Evolutionary conservation across 805 yeast species (phyloP), one percentile per base, ranked within the genome.

Genomic region (Yarrowia divulgata): DNA sequence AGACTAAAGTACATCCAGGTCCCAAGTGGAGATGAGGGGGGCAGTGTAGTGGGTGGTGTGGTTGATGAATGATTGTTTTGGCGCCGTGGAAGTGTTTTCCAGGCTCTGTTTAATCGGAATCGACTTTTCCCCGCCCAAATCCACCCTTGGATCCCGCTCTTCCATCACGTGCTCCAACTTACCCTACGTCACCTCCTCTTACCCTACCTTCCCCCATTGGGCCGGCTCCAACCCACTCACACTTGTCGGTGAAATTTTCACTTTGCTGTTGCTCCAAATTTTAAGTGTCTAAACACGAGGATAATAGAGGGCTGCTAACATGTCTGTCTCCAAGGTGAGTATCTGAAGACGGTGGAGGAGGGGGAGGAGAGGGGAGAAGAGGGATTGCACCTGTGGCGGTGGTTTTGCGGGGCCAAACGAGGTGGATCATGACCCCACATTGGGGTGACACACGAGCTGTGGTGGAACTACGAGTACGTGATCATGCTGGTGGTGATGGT

Each of bases 281-380:
- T 60, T 46, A 43, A 60, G 54, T 45, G 67, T 60, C 40, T 34
- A 14, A 60, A 34, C 54, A 60, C 67, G 54, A 60, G 67, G 66
- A 43, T 32, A 63, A 55, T 42, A 57, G 63, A 57, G 63, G 63
- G 63, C 63, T 57, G 48, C 48, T 57, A 57, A 43, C 49, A 73
- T 73, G 75, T 73, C 75, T 58, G 73, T 72, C 64, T 73, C 75
- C 69, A 72, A 73, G 72, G 74, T 72, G 64, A 45, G 73, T 63
- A 46, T 29, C 4, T 10, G 16, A 40, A 7, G n/a, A 32, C 13
- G 43, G 16, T 12, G 40, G 40, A 63, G n/a, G 45, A 16, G 50
- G 35, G n/a, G 29, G 14, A n/a, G 18, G 19, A 13, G 35, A 23
- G n/a, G 32, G 18, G n/a, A 1, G 29, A n/a, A 16, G 42, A 18